Percentiles rank a stretch among this genome's conserved stretches.
Evolutionary conservation across 176 grass and related monocot species (phyloP).

Genomic region (Carex myosuroides): DNA sequence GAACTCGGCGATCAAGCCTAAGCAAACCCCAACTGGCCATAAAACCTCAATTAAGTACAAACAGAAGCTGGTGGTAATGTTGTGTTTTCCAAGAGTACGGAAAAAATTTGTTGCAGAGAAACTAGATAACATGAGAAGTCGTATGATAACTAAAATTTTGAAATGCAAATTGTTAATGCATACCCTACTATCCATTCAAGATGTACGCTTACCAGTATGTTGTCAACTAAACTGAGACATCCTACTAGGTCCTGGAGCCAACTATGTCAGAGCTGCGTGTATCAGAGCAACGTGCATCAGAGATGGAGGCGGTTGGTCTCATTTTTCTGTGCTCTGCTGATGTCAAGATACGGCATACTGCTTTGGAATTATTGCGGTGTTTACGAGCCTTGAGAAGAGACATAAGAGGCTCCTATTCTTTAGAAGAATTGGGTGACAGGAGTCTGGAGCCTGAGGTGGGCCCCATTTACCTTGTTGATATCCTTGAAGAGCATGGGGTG

Average conservation of each 20-base stretch:
- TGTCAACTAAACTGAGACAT: not conserved
- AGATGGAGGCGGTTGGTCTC: constrained; percentile 98
- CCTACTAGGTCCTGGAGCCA: constrained; percentile 33
- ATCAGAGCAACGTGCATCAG: constrained; percentile 75
- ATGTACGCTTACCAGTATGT: not conserved
- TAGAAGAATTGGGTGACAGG: constrained; percentile 55
- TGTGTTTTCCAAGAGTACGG: not conserved
- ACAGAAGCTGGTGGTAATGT: not conserved
- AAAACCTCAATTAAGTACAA: not conserved
- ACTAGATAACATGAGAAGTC: not conserved
- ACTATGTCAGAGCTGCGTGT: constrained; percentile 49
- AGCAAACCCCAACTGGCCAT: not conserved
- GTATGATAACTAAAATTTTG: not conserved
- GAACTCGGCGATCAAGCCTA: not conserved
- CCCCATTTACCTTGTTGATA: constrained; percentile 95
- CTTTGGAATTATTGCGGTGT: constrained; percentile 81
- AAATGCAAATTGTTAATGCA: not conserved
- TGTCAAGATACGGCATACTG: constrained; percentile 94
- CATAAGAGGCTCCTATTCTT: constrained; percentile 54
- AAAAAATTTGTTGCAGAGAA: not conserved
- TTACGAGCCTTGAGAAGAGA: constrained; percentile 81
- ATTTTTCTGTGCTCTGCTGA: constrained; percentile 91
- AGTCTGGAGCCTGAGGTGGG: constrained; percentile 81
- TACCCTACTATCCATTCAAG: not conserved
- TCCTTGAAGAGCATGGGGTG: constrained; percentile 97